phyloP scores from a whole-genome alignment of 768 basidiomycete genomes.

The Pluteus cervinus region DNA sequence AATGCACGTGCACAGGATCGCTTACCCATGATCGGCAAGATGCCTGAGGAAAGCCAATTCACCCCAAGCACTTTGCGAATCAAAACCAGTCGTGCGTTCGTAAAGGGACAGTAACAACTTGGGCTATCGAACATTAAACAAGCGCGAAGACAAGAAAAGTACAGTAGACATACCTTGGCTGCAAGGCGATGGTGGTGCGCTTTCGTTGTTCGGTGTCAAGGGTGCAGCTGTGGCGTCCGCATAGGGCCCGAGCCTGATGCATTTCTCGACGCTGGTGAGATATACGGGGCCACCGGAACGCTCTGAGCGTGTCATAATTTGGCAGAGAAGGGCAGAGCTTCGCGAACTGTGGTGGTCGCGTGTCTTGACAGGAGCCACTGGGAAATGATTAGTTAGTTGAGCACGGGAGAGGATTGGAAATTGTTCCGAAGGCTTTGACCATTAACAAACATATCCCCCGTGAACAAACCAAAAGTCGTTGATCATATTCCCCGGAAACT shows the following conservation, averaged over 20 bases:
- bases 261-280: slow-evolving; percentile 31
- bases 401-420: too few relatives aligned
- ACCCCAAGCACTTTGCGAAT: slow-evolving; percentile 84
- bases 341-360: too few relatives aligned
- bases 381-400: too few relatives aligned
- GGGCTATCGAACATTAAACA: slow-evolving; percentile 44
- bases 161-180: slow-evolving; percentile 74
- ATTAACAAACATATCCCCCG: too few relatives aligned
- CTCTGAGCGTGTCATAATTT: too few relatives aligned
- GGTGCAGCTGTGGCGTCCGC: slow-evolving; percentile 60
- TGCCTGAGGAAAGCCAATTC: slow-evolving; percentile 70
- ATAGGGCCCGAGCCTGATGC: slow-evolving; percentile 50
- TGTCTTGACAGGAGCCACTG: too few relatives aligned
- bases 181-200: slow-evolving; percentile 83
- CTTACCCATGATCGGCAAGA: slow-evolving; percentile 77
- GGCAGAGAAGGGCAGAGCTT: too few relatives aligned
- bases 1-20: slow-evolving; percentile 82
- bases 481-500: too few relatives aligned
- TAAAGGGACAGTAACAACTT: slow-evolving; percentile 80
- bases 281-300: slow-evolving; percentile 7
- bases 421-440: too few relatives aligned
- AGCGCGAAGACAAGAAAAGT: neutral
- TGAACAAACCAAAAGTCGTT: too few relatives aligned
- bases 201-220: slow-evolving; percentile 71
- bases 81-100: slow-evolving; percentile 85